Evolutionary conservation across 2,329 filamentous ascomycete genomes (phyloP).

Genomic region (Xylariaceae sp.): DNA sequence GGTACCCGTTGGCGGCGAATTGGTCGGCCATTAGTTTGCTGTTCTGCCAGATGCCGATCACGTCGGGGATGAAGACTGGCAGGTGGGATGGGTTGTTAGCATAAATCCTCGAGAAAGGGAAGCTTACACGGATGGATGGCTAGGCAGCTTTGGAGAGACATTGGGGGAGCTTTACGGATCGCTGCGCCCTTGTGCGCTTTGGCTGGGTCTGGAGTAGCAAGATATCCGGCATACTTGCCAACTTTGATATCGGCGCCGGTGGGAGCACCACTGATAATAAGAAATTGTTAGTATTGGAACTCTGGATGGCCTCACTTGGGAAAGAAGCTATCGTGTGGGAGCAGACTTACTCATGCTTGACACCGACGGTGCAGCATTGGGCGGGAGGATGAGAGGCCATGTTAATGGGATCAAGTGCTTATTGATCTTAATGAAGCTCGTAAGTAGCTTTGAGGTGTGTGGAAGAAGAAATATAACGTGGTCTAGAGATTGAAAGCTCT

Average conservation of each 20-base stretch:
- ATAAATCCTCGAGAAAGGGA: no score
- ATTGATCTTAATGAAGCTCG: no score
- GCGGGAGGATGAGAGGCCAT: slow-evolving; percentile 54
- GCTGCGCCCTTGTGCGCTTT: slow-evolving; percentile 39
- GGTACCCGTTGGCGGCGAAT: slow-evolving; percentile 69
- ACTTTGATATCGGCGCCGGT: slow-evolving; percentile 45
- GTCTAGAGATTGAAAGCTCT: no score
- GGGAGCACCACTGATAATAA: slow-evolving; percentile 42
- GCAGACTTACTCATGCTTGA: slow-evolving; percentile 49
- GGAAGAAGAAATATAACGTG: no score
- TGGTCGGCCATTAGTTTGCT: slow-evolving; percentile 67
- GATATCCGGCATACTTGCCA: slow-evolving; percentile 46
- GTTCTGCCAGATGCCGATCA: slow-evolving; percentile 55
- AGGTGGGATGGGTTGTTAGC: not conserved
- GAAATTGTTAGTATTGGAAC: not conserved
- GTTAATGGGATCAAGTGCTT: no score
- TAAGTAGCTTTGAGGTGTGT: no score
- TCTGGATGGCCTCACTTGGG: not conserved
- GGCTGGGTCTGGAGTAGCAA: slow-evolving; percentile 41
- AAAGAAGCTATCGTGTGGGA: not conserved
- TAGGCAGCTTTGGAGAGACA: not conserved
- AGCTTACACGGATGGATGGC: no score
- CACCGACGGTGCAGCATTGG: slow-evolving; percentile 49
- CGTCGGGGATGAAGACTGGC: slow-evolving; percentile 43
- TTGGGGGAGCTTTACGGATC: slow-evolving; percentile 25